These are phyloP conservation scores for Solanum pennellii DNA, from an alignment of 257 asterid species.

Conservation along the genomic window DNA sequence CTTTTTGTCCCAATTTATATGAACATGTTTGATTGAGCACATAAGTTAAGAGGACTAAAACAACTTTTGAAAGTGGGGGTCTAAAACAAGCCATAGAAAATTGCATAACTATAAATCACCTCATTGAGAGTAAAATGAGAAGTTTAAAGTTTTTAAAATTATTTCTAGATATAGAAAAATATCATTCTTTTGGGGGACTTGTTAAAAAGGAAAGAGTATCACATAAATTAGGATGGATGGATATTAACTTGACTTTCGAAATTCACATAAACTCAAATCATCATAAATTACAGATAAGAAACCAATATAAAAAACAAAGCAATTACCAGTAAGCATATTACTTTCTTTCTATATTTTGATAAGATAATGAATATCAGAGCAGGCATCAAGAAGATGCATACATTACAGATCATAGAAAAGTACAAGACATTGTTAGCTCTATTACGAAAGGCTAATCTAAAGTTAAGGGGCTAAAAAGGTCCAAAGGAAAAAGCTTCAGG, in stretches of 20 bases:
- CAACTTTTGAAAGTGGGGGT: neutral
- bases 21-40: neutral
- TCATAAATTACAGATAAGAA: neutral
- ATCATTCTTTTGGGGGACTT: neutral
- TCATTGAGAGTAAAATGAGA: neutral
- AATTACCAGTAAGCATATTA: neutral
- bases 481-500: neutral
- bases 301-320: neutral
- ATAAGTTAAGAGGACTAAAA: neutral
- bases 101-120: neutral
- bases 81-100: neutral
- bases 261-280: neutral
- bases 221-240: neutral
- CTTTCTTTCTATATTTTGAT: neutral
- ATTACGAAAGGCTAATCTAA: neutral
- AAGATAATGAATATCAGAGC: neutral
- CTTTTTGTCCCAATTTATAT: neutral
- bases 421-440: neutral
- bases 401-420: neutral
- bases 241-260: neutral
- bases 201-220: neutral
- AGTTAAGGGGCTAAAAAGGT: neutral
- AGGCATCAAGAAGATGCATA: neutral
- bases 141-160: neutral
- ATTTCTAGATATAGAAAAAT: neutral